Percentiles rank a stretch among this genome's conserved stretches.
Evolutionary conservation across 306 rosid genomes (phyloP).

Genomic region (Castanea crenata): DNA sequence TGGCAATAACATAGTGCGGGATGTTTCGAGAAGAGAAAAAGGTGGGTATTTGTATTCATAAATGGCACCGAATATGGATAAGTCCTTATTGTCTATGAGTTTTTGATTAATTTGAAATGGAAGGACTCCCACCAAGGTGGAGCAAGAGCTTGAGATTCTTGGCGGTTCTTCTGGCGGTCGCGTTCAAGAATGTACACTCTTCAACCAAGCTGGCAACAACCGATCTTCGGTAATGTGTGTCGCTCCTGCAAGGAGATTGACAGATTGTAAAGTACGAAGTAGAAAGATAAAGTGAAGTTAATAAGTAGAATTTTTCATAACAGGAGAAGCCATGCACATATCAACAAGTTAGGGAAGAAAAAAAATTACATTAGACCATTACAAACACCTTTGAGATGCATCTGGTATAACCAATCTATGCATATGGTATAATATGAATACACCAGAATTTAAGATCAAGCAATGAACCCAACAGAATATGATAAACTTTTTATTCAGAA

Average conservation of each 20-base stretch:
- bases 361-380: too few species aligned
- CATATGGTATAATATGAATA: too few species aligned
- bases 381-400: too few species aligned
- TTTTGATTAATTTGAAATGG: constrained; percentile 11
- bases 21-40: background rate
- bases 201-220: constrained; percentile 24
- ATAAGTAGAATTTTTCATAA: too few species aligned
- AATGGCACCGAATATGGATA: constrained; percentile 17
- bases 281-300: too few species aligned
- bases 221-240: constrained; percentile 6
- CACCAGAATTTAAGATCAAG: too few species aligned
- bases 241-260: constrained; percentile 6
- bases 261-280: too few species aligned
- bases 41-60: constrained; percentile 2
- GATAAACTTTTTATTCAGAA: too few species aligned
- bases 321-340: too few species aligned
- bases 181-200: constrained; percentile 3
- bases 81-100: constrained; percentile 7
- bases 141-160: constrained; percentile 10
- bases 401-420: too few species aligned
- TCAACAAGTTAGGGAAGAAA: too few species aligned
- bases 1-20: constrained; percentile 30
- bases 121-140: constrained; percentile 28
- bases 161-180: constrained; percentile 17
- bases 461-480: too few species aligned